Base-by-base conservation (phyloP, 371 early-diverging fungal species). In the Rhizoclosmatium hyalinum region DNA sequence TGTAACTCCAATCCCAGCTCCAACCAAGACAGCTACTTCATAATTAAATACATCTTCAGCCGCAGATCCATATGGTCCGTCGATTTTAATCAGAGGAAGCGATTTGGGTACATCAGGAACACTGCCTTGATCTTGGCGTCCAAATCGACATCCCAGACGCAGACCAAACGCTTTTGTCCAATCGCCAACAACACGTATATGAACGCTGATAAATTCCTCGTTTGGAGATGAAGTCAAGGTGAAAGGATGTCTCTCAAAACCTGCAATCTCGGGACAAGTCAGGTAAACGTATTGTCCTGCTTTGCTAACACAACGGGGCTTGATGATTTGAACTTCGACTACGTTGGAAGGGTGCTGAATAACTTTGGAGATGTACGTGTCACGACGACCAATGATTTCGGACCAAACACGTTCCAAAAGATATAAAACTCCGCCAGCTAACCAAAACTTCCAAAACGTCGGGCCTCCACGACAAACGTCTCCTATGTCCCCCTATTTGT, bases 41-140 rank as follows among this genome's bases (percentile, higher is more conserved):
- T 91, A 94, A 72, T 93, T 90, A 76, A 93, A 94, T 74, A 92
- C 93, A 79, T 95, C 94, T 79, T 95, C 95, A 2, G 91, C 89
- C 1, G 95, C 93, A 24, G 92, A 87, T 12, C 95, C 95, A 80
- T 92, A 95, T 5, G 94, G 94, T 21, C 95, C 95, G 78, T 95
- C 95, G 53, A 95, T 82, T 91, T 91, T 87, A 74, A 95, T 85
- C 24, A 84, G 78, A 8, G 95, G 87, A 3, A 86, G 75, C 21
- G 83, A 75, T 8, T 72, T 82, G 1, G 84, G 86, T 32, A 32
- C 32, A 32, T 32, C 32, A 6, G 50, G 50, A 2, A 80, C 4
- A 75, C 81, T 73, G 57, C 55, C 77, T 57, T 75, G 73, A 65
- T 82, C 83, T 50, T 83, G 82, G 54, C 77, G 73, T 44, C 82